A percentile compares a stretch with the other conserved stretches of the same genome.
These are phyloP conservation scores for Mycena polygramma DNA, from an alignment of 768 basidiomycete genomes.

Conservation along the genomic window DNA sequence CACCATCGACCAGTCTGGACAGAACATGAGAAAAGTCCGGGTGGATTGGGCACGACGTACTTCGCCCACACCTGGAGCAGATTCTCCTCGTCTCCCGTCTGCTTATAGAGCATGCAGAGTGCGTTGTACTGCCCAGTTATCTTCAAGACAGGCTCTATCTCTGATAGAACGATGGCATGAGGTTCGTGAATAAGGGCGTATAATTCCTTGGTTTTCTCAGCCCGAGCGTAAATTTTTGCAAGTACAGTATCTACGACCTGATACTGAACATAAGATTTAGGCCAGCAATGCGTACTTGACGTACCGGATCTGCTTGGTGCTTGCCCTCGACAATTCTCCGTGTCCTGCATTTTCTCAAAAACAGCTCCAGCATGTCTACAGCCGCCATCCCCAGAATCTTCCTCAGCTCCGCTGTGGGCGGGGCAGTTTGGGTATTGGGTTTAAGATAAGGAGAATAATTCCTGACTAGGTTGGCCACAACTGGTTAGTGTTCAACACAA, in stretches of 20 bases:
- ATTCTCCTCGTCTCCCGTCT: conserved; percentile 68
- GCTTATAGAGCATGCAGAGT: conserved; percentile 71
- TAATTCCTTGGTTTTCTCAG: conserved; percentile 73
- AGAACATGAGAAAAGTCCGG: conserved; percentile 7
- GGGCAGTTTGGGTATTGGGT: conserved; percentile 75
- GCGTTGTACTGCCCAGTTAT: conserved; percentile 68
- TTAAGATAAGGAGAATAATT: conserved; percentile 92
- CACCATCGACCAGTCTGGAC: conserved; percentile 73
- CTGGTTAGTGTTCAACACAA: conserved; percentile 79
- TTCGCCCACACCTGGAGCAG: conserved; percentile 77
- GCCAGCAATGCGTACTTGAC: not conserved
- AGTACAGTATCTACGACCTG: conserved; percentile 88
- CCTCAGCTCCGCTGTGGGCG: conserved; percentile 77
- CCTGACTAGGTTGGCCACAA: conserved; percentile 89
- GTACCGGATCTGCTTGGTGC: conserved; percentile 37
- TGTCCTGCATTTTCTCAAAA: conserved; percentile 72
- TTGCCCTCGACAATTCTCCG: conserved; percentile 51
- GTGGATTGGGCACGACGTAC: conserved; percentile 55
- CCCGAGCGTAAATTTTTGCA: conserved; percentile 77
- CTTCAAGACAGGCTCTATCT: conserved; percentile 72
- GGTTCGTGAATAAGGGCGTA: conserved; percentile 67
- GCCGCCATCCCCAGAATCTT: conserved; percentile 75
- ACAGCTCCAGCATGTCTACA: conserved; percentile 78
- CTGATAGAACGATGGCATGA: conserved; percentile 67
- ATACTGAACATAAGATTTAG: not conserved